Base-by-base conservation (phyloP, 2,329 filamentous ascomycete species). In the Arthrobotrys sphaeroides region DNA sequence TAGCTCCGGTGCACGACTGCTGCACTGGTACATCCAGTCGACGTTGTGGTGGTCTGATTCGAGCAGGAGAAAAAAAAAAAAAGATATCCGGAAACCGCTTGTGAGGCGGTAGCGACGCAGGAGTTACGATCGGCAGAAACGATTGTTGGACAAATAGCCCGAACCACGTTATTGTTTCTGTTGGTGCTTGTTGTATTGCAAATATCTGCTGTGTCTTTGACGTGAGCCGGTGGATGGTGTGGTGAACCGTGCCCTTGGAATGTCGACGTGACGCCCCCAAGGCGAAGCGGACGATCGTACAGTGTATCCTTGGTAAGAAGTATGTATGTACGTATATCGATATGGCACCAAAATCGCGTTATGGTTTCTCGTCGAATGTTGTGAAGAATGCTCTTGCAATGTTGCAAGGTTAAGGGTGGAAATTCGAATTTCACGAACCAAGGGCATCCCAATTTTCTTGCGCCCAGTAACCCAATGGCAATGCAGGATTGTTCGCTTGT, bases 91-190 rank as follows among this genome's bases (percentile, higher is more conserved):
- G 16, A 38, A 28, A 55, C n/a, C 7, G 49, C 55, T 47, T 62
- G 66, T 53, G 61, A 73, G 68, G 68, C 68, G 49, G 49, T 57
- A 73, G 12, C 24, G 28, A 65, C 61, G 53, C 69, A 73, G 69
- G 61, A 74, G 55, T 16, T 47, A 28, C 53, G 68, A 74, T 74
- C 45, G 70, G 28, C 70, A 45, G 62, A 57, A 55, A 47, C 62
- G 45, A 60, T 7, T 64, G 70, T 74, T 68, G 31, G 70, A 74
- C 70, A 74, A 73, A 59, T 45, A 62, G 33, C 43, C 70, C 62
- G 70, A 74, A 68, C 70, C 70, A 74, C 62, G 70, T 74, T 74
- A 36, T 74, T 68, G 45, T 28, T 43, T 47, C 61, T 74, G 70
- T 68, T 74, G 70, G 42, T 51, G 53, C 61, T 61, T 28, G 68